Evolutionary conservation across 176 grass and related monocot genomes (phyloP), one percentile per base, ranked within the genome.

Genomic region (Luzula sylvatica): DNA sequence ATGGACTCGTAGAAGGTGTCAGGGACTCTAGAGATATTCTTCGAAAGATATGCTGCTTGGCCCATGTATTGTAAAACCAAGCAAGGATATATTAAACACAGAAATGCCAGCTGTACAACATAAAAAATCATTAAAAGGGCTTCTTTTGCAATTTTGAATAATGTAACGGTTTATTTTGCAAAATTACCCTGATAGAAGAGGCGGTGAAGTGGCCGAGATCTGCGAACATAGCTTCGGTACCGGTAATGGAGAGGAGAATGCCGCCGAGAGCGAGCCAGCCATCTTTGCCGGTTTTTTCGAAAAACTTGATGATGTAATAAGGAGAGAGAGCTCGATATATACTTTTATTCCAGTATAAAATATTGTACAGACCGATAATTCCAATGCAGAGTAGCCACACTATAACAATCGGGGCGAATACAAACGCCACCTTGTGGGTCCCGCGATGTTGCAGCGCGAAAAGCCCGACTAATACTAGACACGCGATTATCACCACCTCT

Each of bases 191-290:
- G 28, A 96, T 83, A 72, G 92, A 96, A 67, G 72, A 24, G 73
- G 69, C 58, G 3, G 74, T 86, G 67, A 96, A 96, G 69, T 89
- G 92, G 35, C 92, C 92, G 35, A 96, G 85, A 65, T 96, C 85
- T 24, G 85, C 92, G 76, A 86, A 96, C 92, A 96, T 82, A 52
- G 92, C 92, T 77, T 96, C 92, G 25, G 77, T 86, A 96, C 92
- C 92, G 43, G 92, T 96, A 53, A 96, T 75, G 56, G 74, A 82
- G 68, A 96, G 92, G 74, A 96, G 72, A 76, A 90, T 71, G 17
- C 92, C 92, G 70, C 85, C 92, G 51, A 96, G 73, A 78, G 92
- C 77, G 75, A 96, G 76, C 92, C 92, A 96, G 17, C 92, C 92
- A 67, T 96, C 85, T 58, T 43, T 89, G 56, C 92, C 92, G 3